Evolutionary conservation across 2,329 filamentous ascomycete genomes (phyloP).

Genomic region (Teratosphaeriaceae sp.): DNA sequence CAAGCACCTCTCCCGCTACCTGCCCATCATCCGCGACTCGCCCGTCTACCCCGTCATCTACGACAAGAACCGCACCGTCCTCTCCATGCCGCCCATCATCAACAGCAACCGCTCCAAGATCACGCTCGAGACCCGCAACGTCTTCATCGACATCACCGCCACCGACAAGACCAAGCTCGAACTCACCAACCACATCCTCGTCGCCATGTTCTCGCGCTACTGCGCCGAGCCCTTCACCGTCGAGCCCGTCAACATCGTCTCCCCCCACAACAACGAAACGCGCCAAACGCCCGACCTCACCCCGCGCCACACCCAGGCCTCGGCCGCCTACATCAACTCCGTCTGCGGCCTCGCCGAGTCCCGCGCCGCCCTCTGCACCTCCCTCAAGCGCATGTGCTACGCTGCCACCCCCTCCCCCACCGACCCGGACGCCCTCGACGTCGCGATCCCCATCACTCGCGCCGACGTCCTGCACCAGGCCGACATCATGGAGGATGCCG

Average conservation of each 20-base stretch:
- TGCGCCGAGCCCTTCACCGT: conserved; percentile 83
- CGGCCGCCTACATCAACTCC: conserved; percentile 88
- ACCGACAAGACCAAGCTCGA: conserved; percentile 95
- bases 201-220: conserved; percentile 95
- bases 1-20: conserved; percentile 80
- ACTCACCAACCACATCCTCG: conserved; percentile 90
- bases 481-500: conserved; percentile 98
- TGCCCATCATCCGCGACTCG: conserved; percentile 90
- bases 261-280: conserved; percentile 80
- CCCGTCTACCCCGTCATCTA: conserved; percentile 95
- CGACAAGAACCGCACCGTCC: conserved; percentile 78
- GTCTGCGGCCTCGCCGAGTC: conserved; percentile 78
- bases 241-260: conserved; percentile 88
- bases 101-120: conserved; percentile 98
- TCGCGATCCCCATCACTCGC: conserved; percentile 79
- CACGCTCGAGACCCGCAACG: conserved; percentile 78
- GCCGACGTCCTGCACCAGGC: conserved; percentile 95
- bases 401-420: conserved; percentile 65
- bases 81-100: conserved; percentile 95
- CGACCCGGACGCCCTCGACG: conserved; percentile 61
- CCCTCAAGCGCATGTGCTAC: conserved; percentile 86
- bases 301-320: conserved; percentile 71
- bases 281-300: conserved; percentile 74
- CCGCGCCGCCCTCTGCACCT: conserved; percentile 66
- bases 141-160: conserved; percentile 96